Base-by-base conservation (phyloP, 2,329 filamentous ascomycete genomes). In the Monosporascus sp. region DNA sequence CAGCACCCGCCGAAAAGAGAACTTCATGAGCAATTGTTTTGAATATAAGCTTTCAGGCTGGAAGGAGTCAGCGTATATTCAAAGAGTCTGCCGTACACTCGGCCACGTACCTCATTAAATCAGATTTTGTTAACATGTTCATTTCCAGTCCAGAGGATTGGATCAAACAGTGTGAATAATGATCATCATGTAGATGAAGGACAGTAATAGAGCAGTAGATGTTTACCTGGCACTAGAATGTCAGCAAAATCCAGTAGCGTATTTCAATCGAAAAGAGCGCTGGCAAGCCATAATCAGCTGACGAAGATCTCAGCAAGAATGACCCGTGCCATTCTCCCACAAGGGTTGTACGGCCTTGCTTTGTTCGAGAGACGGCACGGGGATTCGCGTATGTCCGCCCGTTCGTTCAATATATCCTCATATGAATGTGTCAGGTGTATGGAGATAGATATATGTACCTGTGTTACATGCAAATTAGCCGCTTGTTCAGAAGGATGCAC, bases 341-440 rank as follows among this genome's bases (percentile, higher is more conserved):
- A 77, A 76, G 77, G 78, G 73, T 81, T 85, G 81, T 84, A 84
- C 79, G 77, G 71, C 76, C 80, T 77, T 73, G 80, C 71, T 80
- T 78, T 79, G 70, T 66, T 69, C 70, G 72, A 72, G 66, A 74
- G 69, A 66, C 69, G 73, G 66, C 64, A 70, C 68, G 72, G 66
- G 67, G 76, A 75, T 79, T 82, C 80, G 72, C 74, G 81, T 83
- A 82, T 84, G 82, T 84, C 82, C 82, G 82, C 82, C 82, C 82
- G 82, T 84, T 84, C 82, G 82, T 84, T 83, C 81, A 84, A 83
- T 71, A 72, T 73, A 79, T 84, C 82, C 75, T 85, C 82, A 84
- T 79, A 66, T 65, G 58, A 62, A 62, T 44, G 22, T 48, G 50
- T 44, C 46, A 66, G 56, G 49, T 55, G 52, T 48, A 51, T 57